phyloP scores from a whole-genome alignment of 768 basidiomycete species.

The Coprinopsis cinerea region DNA sequence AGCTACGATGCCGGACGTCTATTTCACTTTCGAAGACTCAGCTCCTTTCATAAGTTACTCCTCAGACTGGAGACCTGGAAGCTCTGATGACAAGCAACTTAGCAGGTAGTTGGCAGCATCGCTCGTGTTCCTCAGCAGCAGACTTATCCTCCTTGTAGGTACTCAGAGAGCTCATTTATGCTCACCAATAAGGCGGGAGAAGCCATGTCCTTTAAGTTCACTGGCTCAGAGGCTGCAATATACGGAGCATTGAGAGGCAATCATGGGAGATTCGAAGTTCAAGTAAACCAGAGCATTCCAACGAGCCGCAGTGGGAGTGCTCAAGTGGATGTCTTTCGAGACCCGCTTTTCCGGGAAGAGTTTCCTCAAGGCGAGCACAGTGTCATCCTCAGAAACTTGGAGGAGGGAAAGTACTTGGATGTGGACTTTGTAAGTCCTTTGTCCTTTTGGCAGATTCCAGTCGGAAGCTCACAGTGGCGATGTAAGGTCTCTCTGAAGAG shows the following conservation, averaged over 20 bases:
- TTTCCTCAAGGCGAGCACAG: not conserved
- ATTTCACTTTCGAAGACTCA: constrained; percentile 4
- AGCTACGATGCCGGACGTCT: not conserved
- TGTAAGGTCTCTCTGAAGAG: too few species aligned
- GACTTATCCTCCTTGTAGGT: too few species aligned
- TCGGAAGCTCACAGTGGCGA: too few species aligned
- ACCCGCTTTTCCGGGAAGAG: not conserved
- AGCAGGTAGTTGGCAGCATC: too few species aligned
- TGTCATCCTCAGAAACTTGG: not conserved
- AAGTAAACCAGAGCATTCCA: constrained; percentile 30
- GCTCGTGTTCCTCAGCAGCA: too few species aligned
- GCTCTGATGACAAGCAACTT: too few species aligned
- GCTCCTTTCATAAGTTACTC: not conserved
- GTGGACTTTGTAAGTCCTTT: not conserved
- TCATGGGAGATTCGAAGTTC: constrained; percentile 40
- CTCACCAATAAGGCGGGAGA: constrained; percentile 27
- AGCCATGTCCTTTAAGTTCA: constrained; percentile 36
- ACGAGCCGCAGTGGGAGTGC: constrained; percentile 22
- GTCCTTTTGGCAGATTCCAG: too few species aligned
- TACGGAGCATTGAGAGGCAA: constrained; percentile 46
- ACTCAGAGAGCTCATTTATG: constrained; percentile 34
- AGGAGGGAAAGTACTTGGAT: not conserved
- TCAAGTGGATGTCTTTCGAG: constrained; percentile 30
- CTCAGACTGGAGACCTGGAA: not conserved
- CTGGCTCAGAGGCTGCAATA: constrained; percentile 44